Conservation (phyloP, 139 green algal species). For the Edaphochlamys debaryana region DNA sequence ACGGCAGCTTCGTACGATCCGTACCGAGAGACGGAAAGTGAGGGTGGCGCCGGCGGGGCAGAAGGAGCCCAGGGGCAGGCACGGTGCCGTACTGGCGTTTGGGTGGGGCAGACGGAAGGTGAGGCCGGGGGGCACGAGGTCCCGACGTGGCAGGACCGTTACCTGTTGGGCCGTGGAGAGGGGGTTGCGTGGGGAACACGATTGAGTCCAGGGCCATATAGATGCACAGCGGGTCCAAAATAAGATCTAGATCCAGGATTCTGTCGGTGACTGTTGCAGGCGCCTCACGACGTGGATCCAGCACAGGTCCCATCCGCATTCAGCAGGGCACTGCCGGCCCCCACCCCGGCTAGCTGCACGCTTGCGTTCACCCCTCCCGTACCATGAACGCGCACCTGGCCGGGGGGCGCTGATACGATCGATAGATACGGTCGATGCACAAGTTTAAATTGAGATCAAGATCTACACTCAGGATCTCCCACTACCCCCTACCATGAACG, state of each 20-base stretch:
- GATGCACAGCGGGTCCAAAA: neutral
- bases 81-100: neutral
- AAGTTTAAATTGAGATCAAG: no score
- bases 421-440: no score
- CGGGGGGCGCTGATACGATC: no score
- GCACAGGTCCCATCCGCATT: no score
- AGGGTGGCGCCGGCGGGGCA: conserved; percentile 5
- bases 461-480: no score
- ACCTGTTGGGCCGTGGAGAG: neutral
- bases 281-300: no score
- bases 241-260: neutral
- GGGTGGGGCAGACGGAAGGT: conserved; percentile 13
- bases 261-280: no score
- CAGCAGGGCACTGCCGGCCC: no score
- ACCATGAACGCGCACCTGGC: no score
- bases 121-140: neutral
- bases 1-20: neutral
- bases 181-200: neutral
- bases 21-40: neutral
- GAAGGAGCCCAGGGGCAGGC: neutral
- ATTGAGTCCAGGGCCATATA: neutral
- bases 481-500: neutral
- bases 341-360: no score
- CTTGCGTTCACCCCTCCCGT: no score
- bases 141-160: neutral